A percentile compares a stretch with the other conserved stretches of the same genome.
These are phyloP conservation scores for Colletotrichum orchidophilum DNA, from an alignment of 2,329 filamentous ascomycete species.

Conservation along the genomic window DNA sequence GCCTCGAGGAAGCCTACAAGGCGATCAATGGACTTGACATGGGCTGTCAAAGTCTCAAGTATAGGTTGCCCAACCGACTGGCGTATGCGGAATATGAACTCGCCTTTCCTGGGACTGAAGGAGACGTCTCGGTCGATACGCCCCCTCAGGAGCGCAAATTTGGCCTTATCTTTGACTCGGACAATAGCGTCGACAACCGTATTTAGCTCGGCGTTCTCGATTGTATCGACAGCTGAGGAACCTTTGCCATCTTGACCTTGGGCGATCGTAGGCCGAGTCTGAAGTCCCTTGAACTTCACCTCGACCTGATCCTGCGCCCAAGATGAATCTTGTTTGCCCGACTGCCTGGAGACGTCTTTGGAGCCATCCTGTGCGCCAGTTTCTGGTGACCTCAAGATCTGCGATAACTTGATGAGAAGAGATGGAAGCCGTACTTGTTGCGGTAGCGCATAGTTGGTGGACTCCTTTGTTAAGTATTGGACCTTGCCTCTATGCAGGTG, in stretches of 20 bases:
- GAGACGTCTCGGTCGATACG: conserved; percentile 69
- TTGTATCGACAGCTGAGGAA: neutral
- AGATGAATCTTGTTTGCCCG: conserved; percentile 37
- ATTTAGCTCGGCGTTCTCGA: conserved; percentile 18
- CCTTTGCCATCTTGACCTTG: neutral
- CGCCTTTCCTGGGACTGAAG: conserved; percentile 67
- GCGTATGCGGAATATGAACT: conserved; percentile 70
- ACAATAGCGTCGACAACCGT: conserved; percentile 58
- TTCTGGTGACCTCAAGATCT: conserved; percentile 40
- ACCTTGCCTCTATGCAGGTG: conserved; percentile 56
- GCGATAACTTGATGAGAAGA: conserved; percentile 59
- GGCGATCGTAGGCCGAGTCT: conserved; percentile 36
- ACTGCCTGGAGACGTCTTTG: conserved; percentile 33
- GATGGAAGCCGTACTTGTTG: conserved; percentile 57
- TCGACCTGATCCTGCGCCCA: conserved; percentile 71
- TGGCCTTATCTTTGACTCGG: conserved; percentile 60
- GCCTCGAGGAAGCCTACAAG: conserved; percentile 76
- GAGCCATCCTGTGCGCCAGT: neutral
- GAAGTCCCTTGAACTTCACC: conserved; percentile 64
- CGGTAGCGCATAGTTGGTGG: conserved; percentile 50
- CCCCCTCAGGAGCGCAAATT: conserved; percentile 64
- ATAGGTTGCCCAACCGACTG: conserved; percentile 67
- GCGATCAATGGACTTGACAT: conserved; percentile 74
- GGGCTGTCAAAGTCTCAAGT: conserved; percentile 65
- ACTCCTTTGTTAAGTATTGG: conserved; percentile 47